Percentiles rank a stretch among this genome's conserved stretches.
Evolutionary conservation across 2,329 filamentous ascomycete genomes (phyloP).

Genomic region (Macroventuria anomochaeta): DNA sequence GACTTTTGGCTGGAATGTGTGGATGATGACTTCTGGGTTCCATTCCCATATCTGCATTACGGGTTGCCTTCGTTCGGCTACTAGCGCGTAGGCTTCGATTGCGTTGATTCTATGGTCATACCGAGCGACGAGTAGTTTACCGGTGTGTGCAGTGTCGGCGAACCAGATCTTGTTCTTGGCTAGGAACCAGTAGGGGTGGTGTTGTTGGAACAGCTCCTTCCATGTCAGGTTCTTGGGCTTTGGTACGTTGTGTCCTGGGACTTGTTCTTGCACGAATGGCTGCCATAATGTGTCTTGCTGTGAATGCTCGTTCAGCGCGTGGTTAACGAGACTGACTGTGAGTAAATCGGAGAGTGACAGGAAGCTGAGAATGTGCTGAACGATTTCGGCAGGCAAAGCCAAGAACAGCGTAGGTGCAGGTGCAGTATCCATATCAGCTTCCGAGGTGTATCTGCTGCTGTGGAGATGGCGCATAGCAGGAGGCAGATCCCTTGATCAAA

Average conservation of each 20-base stretch:
- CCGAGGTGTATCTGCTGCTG: constrained; percentile 4
- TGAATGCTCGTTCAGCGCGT: constrained; percentile 63
- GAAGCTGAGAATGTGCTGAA: constrained; percentile 73
- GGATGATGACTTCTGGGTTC: constrained; percentile 70
- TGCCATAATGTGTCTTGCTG: constrained; percentile 76
- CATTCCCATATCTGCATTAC: constrained; percentile 69
- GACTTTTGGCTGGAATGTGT: constrained; percentile 73
- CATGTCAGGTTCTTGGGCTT: constrained; percentile 67
- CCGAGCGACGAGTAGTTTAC: constrained; percentile 76
- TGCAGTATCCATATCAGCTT: constrained; percentile 20
- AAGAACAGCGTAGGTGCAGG: constrained; percentile 50
- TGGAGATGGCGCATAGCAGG: constrained; percentile 5
- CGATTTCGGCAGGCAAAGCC: constrained; percentile 74
- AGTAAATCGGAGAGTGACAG: constrained; percentile 71
- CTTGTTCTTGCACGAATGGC: constrained; percentile 69
- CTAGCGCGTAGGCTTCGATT: constrained; percentile 80
- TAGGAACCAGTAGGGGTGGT: constrained; percentile 86
- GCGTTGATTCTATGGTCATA: constrained; percentile 75
- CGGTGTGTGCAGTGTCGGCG: constrained; percentile 73
- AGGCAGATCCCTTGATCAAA: constrained; percentile 10
- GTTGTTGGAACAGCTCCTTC: constrained; percentile 73
- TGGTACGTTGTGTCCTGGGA: constrained; percentile 56
- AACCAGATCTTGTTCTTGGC: constrained; percentile 85
- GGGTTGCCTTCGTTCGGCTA: constrained; percentile 67
- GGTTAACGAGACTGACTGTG: constrained; percentile 66